Evolutionary conservation across 495 filamentous ascomycete genomes (phyloP).

Genomic region (Pyronema domesticum): DNA sequence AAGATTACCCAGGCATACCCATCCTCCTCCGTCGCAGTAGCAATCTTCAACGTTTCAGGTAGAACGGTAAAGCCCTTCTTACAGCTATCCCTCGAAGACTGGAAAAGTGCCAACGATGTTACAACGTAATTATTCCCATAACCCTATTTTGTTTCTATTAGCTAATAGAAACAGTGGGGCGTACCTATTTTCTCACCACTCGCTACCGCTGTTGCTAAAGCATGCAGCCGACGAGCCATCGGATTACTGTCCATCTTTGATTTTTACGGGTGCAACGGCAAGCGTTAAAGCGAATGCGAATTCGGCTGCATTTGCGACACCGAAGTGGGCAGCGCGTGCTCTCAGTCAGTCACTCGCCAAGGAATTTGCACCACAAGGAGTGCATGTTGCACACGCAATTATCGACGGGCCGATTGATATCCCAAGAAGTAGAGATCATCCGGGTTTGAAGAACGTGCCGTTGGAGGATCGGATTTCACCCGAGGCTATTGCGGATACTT

Average conservation of each 20-base stretch:
- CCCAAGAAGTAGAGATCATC: slow-evolving; percentile 40
- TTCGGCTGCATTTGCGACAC: slow-evolving; percentile 54
- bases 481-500: slow-evolving; percentile 68
- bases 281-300: slow-evolving; percentile 54
- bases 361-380: slow-evolving; percentile 76
- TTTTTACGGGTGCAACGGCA: slow-evolving; percentile 81
- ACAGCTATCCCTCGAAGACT: no score
- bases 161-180: no score
- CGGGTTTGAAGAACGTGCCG: not conserved
- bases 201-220: no score
- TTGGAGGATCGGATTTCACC: not conserved
- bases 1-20: slow-evolving; percentile 42
- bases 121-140: no score
- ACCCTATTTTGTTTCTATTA: no score
- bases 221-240: slow-evolving; percentile 34
- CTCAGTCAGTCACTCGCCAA: slow-evolving; percentile 60
- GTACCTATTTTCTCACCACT: slow-evolving; percentile 37
- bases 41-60: slow-evolving; percentile 20
- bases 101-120: no score
- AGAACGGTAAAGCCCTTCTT: no score
- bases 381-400: slow-evolving; percentile 74
- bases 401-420: slow-evolving; percentile 85
- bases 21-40: slow-evolving; percentile 45
- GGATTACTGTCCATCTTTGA: slow-evolving; percentile 37
- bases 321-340: slow-evolving; percentile 67